Conservation (phyloP, 495 filamentous ascomycete genomes). For the Lasiosphaeria miniovina region DNA sequence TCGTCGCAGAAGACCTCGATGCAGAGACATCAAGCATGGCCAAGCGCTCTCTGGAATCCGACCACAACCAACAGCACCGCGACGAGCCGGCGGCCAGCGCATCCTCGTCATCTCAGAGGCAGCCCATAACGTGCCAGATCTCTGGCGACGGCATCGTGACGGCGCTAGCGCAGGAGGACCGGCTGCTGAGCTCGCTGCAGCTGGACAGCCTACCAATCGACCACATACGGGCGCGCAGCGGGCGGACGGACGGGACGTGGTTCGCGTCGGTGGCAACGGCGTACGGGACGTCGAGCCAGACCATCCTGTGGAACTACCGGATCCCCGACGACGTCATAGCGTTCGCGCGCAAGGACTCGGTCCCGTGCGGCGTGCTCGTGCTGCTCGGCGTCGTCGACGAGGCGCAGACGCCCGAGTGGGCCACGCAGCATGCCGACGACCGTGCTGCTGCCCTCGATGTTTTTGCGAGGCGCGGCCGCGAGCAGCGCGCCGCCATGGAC, state of each 20-base stretch:
- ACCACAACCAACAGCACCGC: constrained; percentile 19
- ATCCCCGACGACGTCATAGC: constrained; percentile 52
- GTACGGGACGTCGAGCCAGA: constrained; percentile 48
- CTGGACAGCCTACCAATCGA: constrained; percentile 41
- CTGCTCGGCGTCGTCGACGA: constrained; percentile 50
- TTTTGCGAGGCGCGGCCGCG: constrained; percentile 34
- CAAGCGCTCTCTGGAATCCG: constrained; percentile 39
- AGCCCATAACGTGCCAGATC: constrained; percentile 45
- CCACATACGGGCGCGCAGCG: constrained; percentile 34
- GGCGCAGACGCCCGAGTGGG: constrained; percentile 56
- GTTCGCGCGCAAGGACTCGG: constrained; percentile 50
- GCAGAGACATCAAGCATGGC: constrained; percentile 17
- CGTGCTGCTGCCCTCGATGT: constrained; percentile 35
- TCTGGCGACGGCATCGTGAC: constrained; percentile 39
- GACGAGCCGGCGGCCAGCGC: constrained; percentile 7
- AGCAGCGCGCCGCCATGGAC: constrained; percentile 39
- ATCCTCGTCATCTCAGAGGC: background rate
- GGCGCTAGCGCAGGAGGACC: constrained; percentile 35
- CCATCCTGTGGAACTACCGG: constrained; percentile 59
- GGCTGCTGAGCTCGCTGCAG: constrained; percentile 25
- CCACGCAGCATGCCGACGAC: constrained; percentile 42
- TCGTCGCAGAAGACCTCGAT: background rate
- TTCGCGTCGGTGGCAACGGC: constrained; percentile 56
- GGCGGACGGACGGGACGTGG: constrained; percentile 49
- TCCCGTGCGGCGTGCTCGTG: constrained; percentile 63